Evolutionary conservation across 2,329 filamentous ascomycete species (phyloP).

Genomic region (Pyricularia pennisetigena): DNA sequence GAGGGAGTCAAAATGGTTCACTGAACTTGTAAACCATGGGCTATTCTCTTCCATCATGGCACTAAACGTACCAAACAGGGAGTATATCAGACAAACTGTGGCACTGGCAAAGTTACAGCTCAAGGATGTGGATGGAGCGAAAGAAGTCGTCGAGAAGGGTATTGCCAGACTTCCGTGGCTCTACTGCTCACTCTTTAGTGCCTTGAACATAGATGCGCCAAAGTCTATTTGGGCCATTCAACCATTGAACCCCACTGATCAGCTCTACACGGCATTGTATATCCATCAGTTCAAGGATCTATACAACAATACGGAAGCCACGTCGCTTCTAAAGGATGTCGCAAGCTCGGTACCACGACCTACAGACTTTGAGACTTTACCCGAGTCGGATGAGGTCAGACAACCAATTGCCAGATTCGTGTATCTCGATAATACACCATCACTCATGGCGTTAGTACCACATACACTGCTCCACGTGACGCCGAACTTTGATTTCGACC

Average conservation of each 20-base stretch:
- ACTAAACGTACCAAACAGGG: constrained; percentile 21
- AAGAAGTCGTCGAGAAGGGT: constrained; percentile 53
- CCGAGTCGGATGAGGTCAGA: constrained; percentile 25
- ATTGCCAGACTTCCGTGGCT: constrained; percentile 77
- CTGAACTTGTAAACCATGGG: constrained; percentile 45
- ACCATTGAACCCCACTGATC: constrained; percentile 53
- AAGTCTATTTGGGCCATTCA: constrained; percentile 74
- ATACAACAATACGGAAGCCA: constrained; percentile 73
- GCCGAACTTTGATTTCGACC: constrained; percentile 70
- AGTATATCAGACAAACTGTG: constrained; percentile 67
- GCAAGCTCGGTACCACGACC: constrained; percentile 18
- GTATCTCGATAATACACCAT: constrained; percentile 65
- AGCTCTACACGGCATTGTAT: constrained; percentile 68
- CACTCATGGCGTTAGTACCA: constrained; percentile 62
- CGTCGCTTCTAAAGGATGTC: constrained; percentile 58
- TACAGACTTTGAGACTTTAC: constrained; percentile 20
- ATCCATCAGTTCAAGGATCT: constrained; percentile 67
- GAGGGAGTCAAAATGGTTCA: constrained; percentile 64
- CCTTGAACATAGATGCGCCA: constrained; percentile 69
- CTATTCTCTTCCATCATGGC: constrained; percentile 6
- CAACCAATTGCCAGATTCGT: constrained; percentile 61
- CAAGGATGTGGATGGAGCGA: constrained; percentile 55
- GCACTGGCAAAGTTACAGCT: constrained; percentile 67
- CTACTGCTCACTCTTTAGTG: constrained; percentile 69
- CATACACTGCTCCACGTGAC: constrained; percentile 50